A percentile compares a stretch with the other conserved stretches of the same genome.
These are phyloP conservation scores for Ophiocordyceps australis DNA, from an alignment of 2,329 filamentous ascomycete genomes.

Conservation along the genomic window DNA sequence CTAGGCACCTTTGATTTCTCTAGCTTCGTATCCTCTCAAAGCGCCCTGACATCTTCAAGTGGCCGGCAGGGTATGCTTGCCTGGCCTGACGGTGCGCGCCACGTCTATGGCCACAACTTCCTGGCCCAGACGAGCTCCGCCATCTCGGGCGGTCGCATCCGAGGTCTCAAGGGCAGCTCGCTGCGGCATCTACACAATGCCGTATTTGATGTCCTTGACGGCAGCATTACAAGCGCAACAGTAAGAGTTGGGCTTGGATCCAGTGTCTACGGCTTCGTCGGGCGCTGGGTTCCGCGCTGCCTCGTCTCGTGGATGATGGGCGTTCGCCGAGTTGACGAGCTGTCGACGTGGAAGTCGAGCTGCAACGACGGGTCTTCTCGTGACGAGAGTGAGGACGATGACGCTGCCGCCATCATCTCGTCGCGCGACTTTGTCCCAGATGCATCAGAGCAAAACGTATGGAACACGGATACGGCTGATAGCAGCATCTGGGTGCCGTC, in stretches of 20 bases:
- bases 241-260: constrained; percentile 75
- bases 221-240: constrained; percentile 38
- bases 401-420: constrained; percentile 9
- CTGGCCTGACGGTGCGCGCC: constrained; percentile 44
- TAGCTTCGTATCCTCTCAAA: constrained; percentile 34
- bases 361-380: constrained; percentile 17
- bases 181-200: constrained; percentile 68
- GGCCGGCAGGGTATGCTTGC: constrained; percentile 29
- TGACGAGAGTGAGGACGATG: constrained; percentile 16
- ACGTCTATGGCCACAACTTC: constrained; percentile 45
- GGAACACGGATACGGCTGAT: constrained; percentile 21
- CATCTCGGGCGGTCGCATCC: constrained; percentile 36
- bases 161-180: constrained; percentile 48
- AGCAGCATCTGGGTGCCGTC: constrained; percentile 25
- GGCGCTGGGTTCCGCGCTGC: constrained; percentile 56
- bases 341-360: constrained; percentile 32
- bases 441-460: constrained; percentile 20
- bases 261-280: constrained; percentile 69
- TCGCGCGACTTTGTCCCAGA: constrained; percentile 32
- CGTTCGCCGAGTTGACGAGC: constrained; percentile 41
- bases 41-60: constrained; percentile 17
- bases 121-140: constrained; percentile 33
- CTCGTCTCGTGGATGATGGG: constrained; percentile 93
- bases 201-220: constrained; percentile 76
- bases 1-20: constrained; percentile 82